These are phyloP conservation scores for Pilaira anomala DNA, from an alignment of 192 early-diverging fungal species.

Conservation along the genomic window DNA sequence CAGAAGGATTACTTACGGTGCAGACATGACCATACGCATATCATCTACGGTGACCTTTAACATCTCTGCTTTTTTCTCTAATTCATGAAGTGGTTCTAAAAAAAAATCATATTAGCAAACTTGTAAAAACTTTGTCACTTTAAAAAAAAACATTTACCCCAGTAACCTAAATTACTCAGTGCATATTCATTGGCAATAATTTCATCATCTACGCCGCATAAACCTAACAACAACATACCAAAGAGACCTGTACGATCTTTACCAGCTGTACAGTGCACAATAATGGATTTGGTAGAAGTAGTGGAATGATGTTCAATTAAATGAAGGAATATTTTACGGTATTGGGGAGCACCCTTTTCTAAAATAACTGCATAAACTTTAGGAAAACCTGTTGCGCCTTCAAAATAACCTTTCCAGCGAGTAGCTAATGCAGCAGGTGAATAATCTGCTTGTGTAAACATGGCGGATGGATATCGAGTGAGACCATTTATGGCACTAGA, in stretches of 20 bases:
- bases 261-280: conserved; percentile 71
- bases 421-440: conserved; percentile 52
- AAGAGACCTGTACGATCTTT: conserved; percentile 69
- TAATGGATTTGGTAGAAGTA: conserved; percentile 37
- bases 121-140: too few relatives aligned
- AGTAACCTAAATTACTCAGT: conserved; percentile 47
- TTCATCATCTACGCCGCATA: conserved; percentile 66
- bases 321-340: conserved; percentile 45
- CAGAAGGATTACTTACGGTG: conserved; percentile 18
- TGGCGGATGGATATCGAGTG: conserved; percentile 42
- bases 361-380: conserved; percentile 49
- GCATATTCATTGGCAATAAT: conserved; percentile 65
- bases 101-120: neutral
- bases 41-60: conserved; percentile 24
- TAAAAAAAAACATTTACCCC: conserved; percentile 28
- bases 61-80: conserved; percentile 23
- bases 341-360: conserved; percentile 40
- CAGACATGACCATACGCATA: conserved; percentile 35
- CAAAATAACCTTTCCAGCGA: conserved; percentile 55
- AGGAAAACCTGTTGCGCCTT: conserved; percentile 50
- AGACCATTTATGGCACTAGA: conserved; percentile 38
- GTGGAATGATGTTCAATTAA: conserved; percentile 39
- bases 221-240: conserved; percentile 53
- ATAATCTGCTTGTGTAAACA: conserved; percentile 54
- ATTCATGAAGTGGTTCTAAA: conserved; percentile 25